Base-by-base conservation (phyloP, 345 rosid species). In the Zanthoxylum bungeanum region DNA sequence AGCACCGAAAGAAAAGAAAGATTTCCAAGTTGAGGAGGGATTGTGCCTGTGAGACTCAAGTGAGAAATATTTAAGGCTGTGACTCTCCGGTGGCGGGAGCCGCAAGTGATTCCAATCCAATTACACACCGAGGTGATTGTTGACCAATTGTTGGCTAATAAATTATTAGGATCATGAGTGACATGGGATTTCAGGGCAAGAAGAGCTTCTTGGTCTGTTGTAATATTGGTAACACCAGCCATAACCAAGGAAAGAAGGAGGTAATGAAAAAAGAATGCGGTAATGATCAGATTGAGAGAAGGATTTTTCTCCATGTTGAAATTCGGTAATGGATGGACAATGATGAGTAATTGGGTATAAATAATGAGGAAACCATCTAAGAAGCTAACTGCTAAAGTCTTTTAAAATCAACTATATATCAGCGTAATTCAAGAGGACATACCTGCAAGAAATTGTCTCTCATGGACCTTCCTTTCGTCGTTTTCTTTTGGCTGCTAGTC, bases 11-110 rank as follows among this genome's bases (percentile, higher is more conserved):
- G 59, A 33, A 72, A 68, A 1, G 73, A 77, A 4, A 77, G 73
- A 34, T 77, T 77, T 60, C 80, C 76, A 6, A 77, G 40, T 5
- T 77, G 73, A 22, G 73, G 70, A 30, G 80, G 70, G 25, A 77
- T 37, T 10, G 28, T 53, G 31, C 76, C 76, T 10, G 6, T n/a
- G 27, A 77, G 73, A 39, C 34, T 34, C 57, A 77, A 34, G 55
- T 56, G 37, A 3, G 66, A 11, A 7, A 77, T 69, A 72, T 68
- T 19, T 47, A 76, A 66, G 30, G 55, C n/a, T 28, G 64, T 33
- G 11, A 77, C 76, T 68, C 80, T 68, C 0, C 8, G 17, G 34
- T 55, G 65, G 19, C 42, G 27, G 31, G 37, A 55, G 51, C 73
- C 31, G 42, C 76, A 77, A 16, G 65, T n/a, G n/a, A 62, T 31